Base-by-base conservation (phyloP, 805 yeast species). In the Barnettozyma sucrosica region DNA sequence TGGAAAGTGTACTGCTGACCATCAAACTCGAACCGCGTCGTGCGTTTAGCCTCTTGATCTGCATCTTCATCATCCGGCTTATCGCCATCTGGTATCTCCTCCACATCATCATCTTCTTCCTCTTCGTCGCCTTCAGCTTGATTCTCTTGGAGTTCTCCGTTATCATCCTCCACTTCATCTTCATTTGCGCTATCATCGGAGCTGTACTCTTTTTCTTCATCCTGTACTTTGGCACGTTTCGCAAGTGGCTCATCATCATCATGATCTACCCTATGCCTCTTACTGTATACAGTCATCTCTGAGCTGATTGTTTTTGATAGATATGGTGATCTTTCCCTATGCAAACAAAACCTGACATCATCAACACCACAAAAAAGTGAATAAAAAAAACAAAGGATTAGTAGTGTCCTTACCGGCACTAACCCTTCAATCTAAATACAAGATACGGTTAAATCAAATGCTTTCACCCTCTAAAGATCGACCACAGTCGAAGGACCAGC, bases 1-100 rank as follows among this genome's bases (percentile, higher is more conserved):
- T 85, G 87, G 67, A 85, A 93, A 20, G 87, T 79, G 64, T 90
- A 89, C 48, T 76, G 72, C 14, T 78, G 79, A 1, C 96, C 97
- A 61, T 88, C 95, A 62, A 71, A 72, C 50, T 64, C 66, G 49
- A 72, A 71, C 33, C 63, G 71, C 19, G 69, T 71, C 11, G 66
- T 63, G 7, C 73, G 67, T 41, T 61, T 68, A 41, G 61, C 64
- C 45, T 61, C 67, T 43, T 66, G 66, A 36, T 61, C 68, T 3
- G 51, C 66, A 13, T 59, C 68, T 10, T 60, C 63, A 6, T 59
- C 59, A 8, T 53, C 54, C 0, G 46, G 54, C 8, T 50, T 61
- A 7, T 50, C 56, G 9, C 50, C 57, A 18, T 51, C 59, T 8
- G 50, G 62, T 14, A 59, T 58, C 5, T 57, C 61, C 2, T 52